These are phyloP conservation scores for Colletotrichum sp. DNA, from an alignment of 2,329 filamentous ascomycete genomes.

Conservation along the genomic window DNA sequence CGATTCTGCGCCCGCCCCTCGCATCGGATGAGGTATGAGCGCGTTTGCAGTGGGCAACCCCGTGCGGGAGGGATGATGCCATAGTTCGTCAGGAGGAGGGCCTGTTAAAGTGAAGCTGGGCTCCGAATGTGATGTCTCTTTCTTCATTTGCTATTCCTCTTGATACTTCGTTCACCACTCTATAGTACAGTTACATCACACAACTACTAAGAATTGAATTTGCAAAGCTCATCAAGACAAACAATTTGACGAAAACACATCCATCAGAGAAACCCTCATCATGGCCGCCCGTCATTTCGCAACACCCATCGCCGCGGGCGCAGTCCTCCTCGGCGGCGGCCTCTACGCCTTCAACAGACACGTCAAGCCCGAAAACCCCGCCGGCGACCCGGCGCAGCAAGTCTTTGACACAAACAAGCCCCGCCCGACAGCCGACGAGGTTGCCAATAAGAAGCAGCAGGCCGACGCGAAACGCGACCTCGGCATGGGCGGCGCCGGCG, in stretches of 20 bases:
- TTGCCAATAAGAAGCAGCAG: neutral
- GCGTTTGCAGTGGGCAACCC: neutral
- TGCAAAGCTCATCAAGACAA: neutral
- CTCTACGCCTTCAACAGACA: slow-evolving; percentile 11
- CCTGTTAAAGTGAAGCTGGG: neutral
- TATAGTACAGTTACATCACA: neutral
- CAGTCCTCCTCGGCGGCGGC: slow-evolving; percentile 12
- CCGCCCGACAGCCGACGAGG: slow-evolving; percentile 12
- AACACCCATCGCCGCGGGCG: slow-evolving; percentile 4
- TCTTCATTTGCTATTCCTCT: neutral
- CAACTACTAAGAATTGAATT: neutral
- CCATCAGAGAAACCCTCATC: neutral
- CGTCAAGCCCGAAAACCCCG: neutral
- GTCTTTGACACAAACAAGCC: neutral
- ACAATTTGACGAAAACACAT: neutral
- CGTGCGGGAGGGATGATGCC: slow-evolving; percentile 12
- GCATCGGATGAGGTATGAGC: neutral
- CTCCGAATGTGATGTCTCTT: neutral
- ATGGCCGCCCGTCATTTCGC: slow-evolving; percentile 12
- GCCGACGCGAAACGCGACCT: slow-evolving; percentile 33
- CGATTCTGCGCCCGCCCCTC: slow-evolving; percentile 5
- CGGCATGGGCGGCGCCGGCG: slow-evolving; percentile 33
- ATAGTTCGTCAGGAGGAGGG: neutral
- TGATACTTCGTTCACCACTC: neutral
- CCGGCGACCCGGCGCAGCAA: slow-evolving; percentile 11